phyloP scores from a whole-genome alignment of 495 filamentous ascomycete genomes.

The Talaromyces proteolyticus region DNA sequence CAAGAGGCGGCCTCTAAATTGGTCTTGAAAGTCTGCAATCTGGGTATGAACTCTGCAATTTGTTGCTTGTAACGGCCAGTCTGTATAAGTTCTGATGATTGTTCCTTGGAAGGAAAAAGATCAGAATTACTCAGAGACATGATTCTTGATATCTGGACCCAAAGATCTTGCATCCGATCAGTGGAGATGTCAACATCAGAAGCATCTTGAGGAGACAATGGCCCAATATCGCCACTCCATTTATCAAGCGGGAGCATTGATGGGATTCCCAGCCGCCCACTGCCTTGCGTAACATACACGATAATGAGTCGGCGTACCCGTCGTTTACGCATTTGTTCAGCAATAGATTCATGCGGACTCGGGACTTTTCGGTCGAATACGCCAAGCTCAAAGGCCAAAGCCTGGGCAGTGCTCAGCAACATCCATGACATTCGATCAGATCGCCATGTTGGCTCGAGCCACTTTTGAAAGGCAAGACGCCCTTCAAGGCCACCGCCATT shows the following conservation, averaged over 20 bases:
- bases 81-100: conserved; percentile 81
- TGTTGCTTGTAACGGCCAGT: conserved; percentile 72
- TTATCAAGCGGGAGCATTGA: conserved; percentile 74
- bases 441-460: conserved; percentile 93
- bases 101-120: conserved; percentile 75
- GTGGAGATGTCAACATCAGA: conserved; percentile 24
- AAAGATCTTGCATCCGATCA: conserved; percentile 74
- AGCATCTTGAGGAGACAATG: conserved; percentile 16
- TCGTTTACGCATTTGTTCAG: conserved; percentile 68
- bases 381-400: conserved; percentile 86
- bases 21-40: conserved; percentile 66
- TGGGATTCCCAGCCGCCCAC: conserved; percentile 86
- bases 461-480: conserved; percentile 73
- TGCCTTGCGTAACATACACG: conserved; percentile 85
- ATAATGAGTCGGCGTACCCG: conserved; percentile 80
- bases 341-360: conserved; percentile 35
- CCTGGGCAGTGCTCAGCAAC: conserved; percentile 84
- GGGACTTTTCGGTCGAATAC: conserved; percentile 83
- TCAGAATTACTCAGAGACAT: conserved; percentile 83
- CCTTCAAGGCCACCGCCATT: conserved; percentile 46
- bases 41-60: conserved; percentile 75
- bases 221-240: conserved; percentile 47
- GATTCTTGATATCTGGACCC: conserved; percentile 83
- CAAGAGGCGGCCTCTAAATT: conserved; percentile 54
- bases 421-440: conserved; percentile 99